Conservation (phyloP, 495 filamentous ascomycete genomes). For the Penicillium paxilli region DNA sequence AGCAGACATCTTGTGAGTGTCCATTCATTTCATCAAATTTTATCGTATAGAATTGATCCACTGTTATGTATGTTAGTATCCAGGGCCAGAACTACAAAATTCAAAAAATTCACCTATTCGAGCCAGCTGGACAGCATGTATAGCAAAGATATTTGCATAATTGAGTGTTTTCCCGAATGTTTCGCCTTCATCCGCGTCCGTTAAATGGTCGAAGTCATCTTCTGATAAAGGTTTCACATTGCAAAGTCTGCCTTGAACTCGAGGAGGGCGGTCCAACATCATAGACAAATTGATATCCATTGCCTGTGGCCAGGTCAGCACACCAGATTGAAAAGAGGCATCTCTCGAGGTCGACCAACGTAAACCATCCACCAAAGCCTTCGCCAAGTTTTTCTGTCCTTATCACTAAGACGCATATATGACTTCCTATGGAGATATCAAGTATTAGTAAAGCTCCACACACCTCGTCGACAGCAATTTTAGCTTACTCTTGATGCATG, state of each 20-base stretch:
- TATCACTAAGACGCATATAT: conserved; percentile 1
- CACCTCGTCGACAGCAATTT: neutral
- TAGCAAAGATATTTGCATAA: neutral
- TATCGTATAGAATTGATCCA: conserved; percentile 11
- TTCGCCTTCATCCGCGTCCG: neutral
- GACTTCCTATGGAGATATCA: conserved; percentile 3
- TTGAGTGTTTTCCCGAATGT: neutral
- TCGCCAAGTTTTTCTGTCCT: conserved; percentile 8
- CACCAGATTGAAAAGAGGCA: neutral
- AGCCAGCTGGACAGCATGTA: conserved; percentile 9
- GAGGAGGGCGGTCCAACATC: conserved; percentile 11
- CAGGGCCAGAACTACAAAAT: neutral
- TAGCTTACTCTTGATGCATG: conserved; percentile 22
- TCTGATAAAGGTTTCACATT: conserved; percentile 9
- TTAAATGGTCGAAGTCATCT: conserved; percentile 2
- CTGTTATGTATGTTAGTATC: conserved; percentile 1
- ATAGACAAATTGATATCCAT: conserved; percentile 15
- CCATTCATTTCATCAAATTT: conserved; percentile 9
- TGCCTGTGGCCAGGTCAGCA: neutral
- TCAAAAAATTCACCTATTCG: conserved; percentile 3
- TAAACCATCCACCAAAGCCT: conserved; percentile 15
- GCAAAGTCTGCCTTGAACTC: conserved; percentile 13
- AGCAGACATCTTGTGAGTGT: conserved; percentile 12
- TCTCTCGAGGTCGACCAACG: neutral
- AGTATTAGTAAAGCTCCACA: too few species aligned